Evolutionary conservation across 495 filamentous ascomycete genomes (phyloP).

Genomic region (Staphylotrichum tortipilum): DNA sequence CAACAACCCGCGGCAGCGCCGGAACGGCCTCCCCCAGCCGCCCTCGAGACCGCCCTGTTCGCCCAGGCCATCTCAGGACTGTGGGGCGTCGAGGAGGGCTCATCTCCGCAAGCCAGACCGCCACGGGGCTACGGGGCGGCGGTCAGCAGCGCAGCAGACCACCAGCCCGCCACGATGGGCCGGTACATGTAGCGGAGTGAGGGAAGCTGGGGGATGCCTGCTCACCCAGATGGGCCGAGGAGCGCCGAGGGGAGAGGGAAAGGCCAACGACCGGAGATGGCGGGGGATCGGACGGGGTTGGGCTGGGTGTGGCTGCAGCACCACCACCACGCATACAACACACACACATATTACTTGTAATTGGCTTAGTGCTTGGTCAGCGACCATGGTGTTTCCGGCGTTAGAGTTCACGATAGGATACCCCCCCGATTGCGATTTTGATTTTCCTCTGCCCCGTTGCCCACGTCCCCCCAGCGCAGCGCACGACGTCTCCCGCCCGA

Average conservation of each 20-base stretch:
- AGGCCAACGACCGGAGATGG: no score
- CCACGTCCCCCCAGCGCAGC: no score
- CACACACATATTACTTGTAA: background rate
- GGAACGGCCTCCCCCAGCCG: background rate
- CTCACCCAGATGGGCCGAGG: no score
- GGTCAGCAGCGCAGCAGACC: background rate
- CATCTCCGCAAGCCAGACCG: background rate
- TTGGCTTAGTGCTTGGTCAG: no score
- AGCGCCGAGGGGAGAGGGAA: no score
- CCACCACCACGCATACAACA: no score
- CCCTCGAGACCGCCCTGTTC: background rate
- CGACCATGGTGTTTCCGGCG: no score
- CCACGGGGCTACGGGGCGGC: background rate
- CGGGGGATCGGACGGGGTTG: no score
- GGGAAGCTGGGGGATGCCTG: no score
- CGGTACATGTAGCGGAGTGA: background rate
- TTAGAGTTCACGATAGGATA: slow-evolving; percentile 5
- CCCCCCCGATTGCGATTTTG: slow-evolving; percentile 3
- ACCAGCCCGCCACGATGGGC: background rate
- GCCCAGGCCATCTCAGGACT: slow-evolving; percentile 2
- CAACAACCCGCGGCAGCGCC: background rate
- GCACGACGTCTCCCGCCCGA: background rate
- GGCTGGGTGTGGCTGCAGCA: no score
- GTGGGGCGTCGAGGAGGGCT: background rate
- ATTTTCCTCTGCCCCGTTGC: background rate